Base-by-base conservation (phyloP, 2,329 filamentous ascomycete genomes). In the Byssoonygena ceratinophila region DNA sequence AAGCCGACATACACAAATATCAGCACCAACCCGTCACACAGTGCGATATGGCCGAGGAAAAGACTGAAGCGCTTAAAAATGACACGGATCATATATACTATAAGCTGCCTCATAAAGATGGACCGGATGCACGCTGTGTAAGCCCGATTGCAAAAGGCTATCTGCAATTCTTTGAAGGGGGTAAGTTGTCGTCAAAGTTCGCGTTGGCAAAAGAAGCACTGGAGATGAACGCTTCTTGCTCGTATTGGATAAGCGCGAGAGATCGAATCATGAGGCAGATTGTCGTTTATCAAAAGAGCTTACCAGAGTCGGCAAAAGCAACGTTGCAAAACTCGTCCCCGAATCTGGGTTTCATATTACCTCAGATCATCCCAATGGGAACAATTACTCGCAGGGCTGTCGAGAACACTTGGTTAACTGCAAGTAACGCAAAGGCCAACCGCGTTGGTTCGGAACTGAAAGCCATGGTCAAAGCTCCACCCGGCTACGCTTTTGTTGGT, bases 221-320 rank as follows among this genome's bases (percentile, higher is more conserved):
- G 40, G 86, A 97, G 61, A 98, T 98, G 92, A 98, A 98, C 61
- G 89, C 92, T 0, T 95, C 89, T 0, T 98, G 94, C 66, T 97
- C 91, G 0, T 98, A 98, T 69, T 98, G 94, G 92, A 97, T 98
- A 61, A 95, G 88, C 62, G 90, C 92, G 14, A 80, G 92, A 56
- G 88, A 95, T 63, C 78, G 92, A 46, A 98, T 98, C 68, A 91
- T 74, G 76, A 86, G 84, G n/a, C 92, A 98, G 64, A 87, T 97
- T 77, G 90, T 94, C 1, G 85, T 98, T 1, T 96, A 94, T 64
- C 77, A 89, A 54, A 75, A 82, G 31, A 82, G 94, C 57, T 57
- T 71, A 45, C 56, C 60, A 47, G 56, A 62, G 52, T 60, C 2
- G 54, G 57, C 53, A 54, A 57, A 48, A 55, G 57, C 14, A 60